A percentile compares a stretch with the other conserved stretches of the same genome.
Evolutionary conservation across 805 yeast genomes (phyloP).

Genomic region (Monosporozyma aquatica): DNA sequence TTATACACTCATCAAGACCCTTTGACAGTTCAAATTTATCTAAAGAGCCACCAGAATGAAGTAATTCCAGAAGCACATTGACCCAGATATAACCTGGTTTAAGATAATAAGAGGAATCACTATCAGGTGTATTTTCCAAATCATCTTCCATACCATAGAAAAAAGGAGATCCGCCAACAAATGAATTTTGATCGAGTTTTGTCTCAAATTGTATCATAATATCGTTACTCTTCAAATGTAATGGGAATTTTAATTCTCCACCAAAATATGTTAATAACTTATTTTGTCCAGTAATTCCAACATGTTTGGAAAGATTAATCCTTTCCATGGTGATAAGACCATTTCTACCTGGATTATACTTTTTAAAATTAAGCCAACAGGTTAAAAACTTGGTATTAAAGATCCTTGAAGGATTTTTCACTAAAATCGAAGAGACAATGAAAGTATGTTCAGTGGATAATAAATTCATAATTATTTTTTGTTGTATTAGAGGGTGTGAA

Average conservation of each 20-base stretch:
- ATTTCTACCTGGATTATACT: conserved; percentile 7
- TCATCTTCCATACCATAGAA: too few relatives aligned
- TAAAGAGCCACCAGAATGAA: neutral
- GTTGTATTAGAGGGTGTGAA: conserved; percentile 9
- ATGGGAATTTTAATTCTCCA: too few relatives aligned
- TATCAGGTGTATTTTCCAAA: too few relatives aligned
- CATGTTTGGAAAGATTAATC: neutral
- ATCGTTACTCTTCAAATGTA: too few relatives aligned
- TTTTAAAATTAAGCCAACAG: conserved; percentile 15
- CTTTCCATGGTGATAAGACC: neutral
- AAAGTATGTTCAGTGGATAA: conserved; percentile 9
- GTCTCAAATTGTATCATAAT: too few relatives aligned
- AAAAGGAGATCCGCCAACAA: too few relatives aligned
- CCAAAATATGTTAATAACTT: too few relatives aligned
- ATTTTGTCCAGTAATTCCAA: too few relatives aligned
- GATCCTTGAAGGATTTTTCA: conserved; percentile 14
- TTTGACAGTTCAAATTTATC: conserved; percentile 7
- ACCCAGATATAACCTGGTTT: neutral
- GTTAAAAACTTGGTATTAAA: conserved; percentile 6
- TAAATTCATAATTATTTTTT: conserved; percentile 8
- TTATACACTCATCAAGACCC: conserved; percentile 10
- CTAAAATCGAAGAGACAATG: conserved; percentile 11
- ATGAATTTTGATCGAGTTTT: too few relatives aligned
- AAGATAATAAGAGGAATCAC: too few relatives aligned
- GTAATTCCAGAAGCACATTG: neutral